Evolutionary conservation across 768 basidiomycete species (phyloP), one percentile per base, ranked within the genome.

Genomic region (Trametes cubensis): DNA sequence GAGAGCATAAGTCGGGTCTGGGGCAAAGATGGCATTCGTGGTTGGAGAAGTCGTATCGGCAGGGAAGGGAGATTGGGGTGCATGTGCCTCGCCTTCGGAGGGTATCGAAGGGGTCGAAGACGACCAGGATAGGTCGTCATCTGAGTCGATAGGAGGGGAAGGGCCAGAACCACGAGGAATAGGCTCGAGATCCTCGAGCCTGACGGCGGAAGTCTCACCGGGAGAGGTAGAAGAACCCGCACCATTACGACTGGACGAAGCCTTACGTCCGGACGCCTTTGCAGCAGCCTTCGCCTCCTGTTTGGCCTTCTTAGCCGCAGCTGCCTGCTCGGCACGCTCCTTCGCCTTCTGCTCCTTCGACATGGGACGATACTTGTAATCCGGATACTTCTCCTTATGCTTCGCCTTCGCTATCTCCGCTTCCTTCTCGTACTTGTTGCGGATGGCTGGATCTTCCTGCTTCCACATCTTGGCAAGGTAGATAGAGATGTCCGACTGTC

Each of bases 311-410:
- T 34, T 34, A 34, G 34, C 34, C 34, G 34, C 34, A 34, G 34
- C 34, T 7, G 34, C 10, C 17, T 49, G 25, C 26, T 49, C 25
- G 15, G 48, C 48, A 17, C 48, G 48, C 25, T 49, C 28, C 26
- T 49, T 49, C 14, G 40, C 51, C 49, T 69, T 70, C 21, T 68
- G 58, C 26, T 64, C 66, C 52, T 67, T 69, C 51, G 65, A 65
- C 56, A 55, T 58, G 10, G 72, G 72, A 11, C 65, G 49, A 56
- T 69, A 73, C 49, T 71, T 68, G 60, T 73, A 74, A 39, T 53
- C 60, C 1, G 73, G 73, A 47, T 72, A 71, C 56, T 25, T 34
- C 38, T 23, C n/a, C 23, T 45, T 23, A 61, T 74, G 73, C 60
- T 71, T 61, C 10, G 58, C 57, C 58, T 71, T 71, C 17, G 57